Conservation (phyloP, 2,329 filamentous ascomycete genomes). For the Sphaerulina musiva region DNA sequence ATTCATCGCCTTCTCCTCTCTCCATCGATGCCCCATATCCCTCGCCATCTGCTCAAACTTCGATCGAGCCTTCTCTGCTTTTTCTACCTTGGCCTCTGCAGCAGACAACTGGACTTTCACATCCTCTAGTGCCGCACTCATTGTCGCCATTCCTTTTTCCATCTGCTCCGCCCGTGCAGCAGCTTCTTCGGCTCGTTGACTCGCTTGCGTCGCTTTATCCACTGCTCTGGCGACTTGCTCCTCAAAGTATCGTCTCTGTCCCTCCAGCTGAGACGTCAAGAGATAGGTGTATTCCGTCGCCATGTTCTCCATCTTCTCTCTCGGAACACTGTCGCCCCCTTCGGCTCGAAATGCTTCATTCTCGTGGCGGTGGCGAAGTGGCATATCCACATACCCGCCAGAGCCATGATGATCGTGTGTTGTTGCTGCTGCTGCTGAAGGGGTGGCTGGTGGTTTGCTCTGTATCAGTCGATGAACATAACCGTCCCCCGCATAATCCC, state of each 20-base stretch:
- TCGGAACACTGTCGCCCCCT: slow-evolving; percentile 61
- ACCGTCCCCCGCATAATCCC: slow-evolving; percentile 93
- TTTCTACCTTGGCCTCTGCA: slow-evolving; percentile 66
- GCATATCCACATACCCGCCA: slow-evolving; percentile 66
- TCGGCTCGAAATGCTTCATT: slow-evolving; percentile 37
- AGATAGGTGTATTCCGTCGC: slow-evolving; percentile 92
- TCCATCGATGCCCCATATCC: slow-evolving; percentile 65
- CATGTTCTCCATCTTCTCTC: slow-evolving; percentile 68
- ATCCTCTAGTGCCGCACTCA: slow-evolving; percentile 51
- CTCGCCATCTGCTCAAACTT: slow-evolving; percentile 72
- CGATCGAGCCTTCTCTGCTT: slow-evolving; percentile 60
- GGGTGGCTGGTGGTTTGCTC: slow-evolving; percentile 62
- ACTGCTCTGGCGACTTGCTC: slow-evolving; percentile 82
- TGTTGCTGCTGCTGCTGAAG: not conserved
- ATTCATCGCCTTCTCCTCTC: slow-evolving; percentile 81
- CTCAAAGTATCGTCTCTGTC: slow-evolving; percentile 88
- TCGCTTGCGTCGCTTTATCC: slow-evolving; percentile 76
- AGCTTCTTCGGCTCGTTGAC: slow-evolving; percentile 59
- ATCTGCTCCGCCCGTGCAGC: slow-evolving; percentile 44
- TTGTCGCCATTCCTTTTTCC: slow-evolving; percentile 43
- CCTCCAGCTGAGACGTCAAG: slow-evolving; percentile 85
- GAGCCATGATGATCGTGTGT: slow-evolving; percentile 55
- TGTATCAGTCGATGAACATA: slow-evolving; percentile 96
- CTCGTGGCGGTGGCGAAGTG: slow-evolving; percentile 41
- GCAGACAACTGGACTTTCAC: slow-evolving; percentile 53